Evolutionary conservation across 768 basidiomycete species (phyloP).

Genomic region (Rhodotorula paludigena): DNA sequence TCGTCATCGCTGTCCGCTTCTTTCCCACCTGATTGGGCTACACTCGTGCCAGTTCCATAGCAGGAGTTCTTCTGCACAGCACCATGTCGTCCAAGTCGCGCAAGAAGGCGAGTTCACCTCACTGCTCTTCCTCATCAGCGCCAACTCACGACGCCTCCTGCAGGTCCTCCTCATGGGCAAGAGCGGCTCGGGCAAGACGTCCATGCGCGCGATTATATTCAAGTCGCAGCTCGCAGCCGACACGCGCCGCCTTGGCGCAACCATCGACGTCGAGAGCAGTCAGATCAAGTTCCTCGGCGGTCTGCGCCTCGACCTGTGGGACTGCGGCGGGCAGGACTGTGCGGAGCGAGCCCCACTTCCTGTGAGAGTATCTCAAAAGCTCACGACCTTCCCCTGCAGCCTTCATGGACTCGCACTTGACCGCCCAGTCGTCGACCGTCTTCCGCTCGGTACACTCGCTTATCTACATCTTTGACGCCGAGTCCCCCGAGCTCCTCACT

Average conservation of each 20-base stretch:
- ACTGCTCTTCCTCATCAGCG: background rate
- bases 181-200: slow-evolving; percentile 67
- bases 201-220: slow-evolving; percentile 98
- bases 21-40: no score
- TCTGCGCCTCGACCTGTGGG: slow-evolving; percentile 93
- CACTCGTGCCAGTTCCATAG: no score
- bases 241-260: slow-evolving; percentile 85
- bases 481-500: slow-evolving; percentile 66
- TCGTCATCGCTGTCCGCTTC: no score
- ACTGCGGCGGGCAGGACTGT: slow-evolving; percentile 90
- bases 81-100: slow-evolving; percentile 35
- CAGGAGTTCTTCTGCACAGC: background rate
- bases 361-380: no score
- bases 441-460: slow-evolving; percentile 95
- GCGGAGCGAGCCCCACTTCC: background rate
- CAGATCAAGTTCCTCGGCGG: slow-evolving; percentile 95
- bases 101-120: slow-evolving; percentile 23
- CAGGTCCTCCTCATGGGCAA: slow-evolving; percentile 98
- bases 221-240: slow-evolving; percentile 90
- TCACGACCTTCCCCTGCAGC: slow-evolving; percentile 47
- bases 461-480: slow-evolving; percentile 98
- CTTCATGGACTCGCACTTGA: slow-evolving; percentile 96
- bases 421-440: slow-evolving; percentile 83
- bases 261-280: slow-evolving; percentile 96
- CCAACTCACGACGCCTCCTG: background rate